phyloP scores from a whole-genome alignment of 2,329 filamentous ascomycete genomes.

The Cladosporium sp. region DNA sequence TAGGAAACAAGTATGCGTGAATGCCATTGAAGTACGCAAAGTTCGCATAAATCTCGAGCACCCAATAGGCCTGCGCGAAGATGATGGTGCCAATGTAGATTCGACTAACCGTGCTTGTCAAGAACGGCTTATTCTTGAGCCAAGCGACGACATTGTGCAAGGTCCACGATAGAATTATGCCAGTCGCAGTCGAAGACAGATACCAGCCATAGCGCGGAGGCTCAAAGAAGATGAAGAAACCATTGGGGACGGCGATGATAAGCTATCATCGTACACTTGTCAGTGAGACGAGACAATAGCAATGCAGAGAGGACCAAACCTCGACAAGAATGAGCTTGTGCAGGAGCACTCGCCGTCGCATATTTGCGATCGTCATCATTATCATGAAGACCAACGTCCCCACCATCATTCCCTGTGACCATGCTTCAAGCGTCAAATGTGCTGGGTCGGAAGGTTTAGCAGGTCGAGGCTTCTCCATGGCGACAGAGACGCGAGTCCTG shows the following conservation, averaged over 20 bases:
- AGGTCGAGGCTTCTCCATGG: background rate
- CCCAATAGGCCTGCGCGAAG: background rate
- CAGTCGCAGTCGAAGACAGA: background rate
- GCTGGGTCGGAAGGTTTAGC: background rate
- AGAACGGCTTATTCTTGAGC: conserved; percentile 55
- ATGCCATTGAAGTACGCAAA: conserved; percentile 5
- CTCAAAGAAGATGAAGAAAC: background rate
- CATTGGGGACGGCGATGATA: background rate
- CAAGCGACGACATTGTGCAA: background rate
- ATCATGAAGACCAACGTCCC: conserved; percentile 1
- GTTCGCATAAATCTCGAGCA: background rate
- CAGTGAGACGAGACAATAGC: conserved; percentile 50
- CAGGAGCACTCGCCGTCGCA: background rate
- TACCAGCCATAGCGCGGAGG: conserved; percentile 1
- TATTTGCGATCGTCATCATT: background rate
- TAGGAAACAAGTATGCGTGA: conserved; percentile 11
- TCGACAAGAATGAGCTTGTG: conserved; percentile 1
- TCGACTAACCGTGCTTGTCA: conserved; percentile 45
- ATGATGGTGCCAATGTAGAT: background rate
- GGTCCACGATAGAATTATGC: background rate
- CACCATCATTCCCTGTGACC: conserved; percentile 33
- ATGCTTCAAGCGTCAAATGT: background rate
- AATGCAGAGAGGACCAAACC: conserved; percentile 27
- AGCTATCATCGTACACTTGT: conserved; percentile 8
- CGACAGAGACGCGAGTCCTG: background rate